phyloP scores from a whole-genome alignment of 225 moss, liverwort and hornwort species.

The Physcomitrium patens region DNA sequence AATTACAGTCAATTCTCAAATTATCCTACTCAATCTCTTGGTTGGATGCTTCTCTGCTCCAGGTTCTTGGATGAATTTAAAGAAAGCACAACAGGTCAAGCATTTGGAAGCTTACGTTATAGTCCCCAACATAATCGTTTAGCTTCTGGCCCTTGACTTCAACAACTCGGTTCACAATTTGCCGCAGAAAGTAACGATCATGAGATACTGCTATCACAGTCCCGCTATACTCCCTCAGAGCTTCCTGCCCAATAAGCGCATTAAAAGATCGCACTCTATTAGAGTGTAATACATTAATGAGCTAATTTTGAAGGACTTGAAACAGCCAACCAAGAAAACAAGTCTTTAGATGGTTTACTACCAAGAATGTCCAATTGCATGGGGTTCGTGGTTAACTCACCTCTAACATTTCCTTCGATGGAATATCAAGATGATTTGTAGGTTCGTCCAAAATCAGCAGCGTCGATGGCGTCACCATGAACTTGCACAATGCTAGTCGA shows the following conservation, averaged over 20 bases:
- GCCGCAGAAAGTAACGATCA: constrained; percentile 82
- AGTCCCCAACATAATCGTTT: constrained; percentile 71
- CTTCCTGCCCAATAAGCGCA: constrained; percentile 48
- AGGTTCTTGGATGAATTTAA: not conserved
- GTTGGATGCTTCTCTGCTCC: not conserved
- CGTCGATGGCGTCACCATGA: constrained; percentile 88
- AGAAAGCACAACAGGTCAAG: not conserved
- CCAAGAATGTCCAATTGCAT: constrained; percentile 14
- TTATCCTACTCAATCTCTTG: not conserved
- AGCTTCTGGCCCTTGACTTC: constrained; percentile 63
- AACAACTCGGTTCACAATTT: constrained; percentile 84
- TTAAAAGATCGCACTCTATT: not conserved
- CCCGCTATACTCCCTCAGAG: constrained; percentile 73
- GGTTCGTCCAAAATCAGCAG: constrained; percentile 80
- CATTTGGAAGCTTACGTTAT: constrained; percentile 40
- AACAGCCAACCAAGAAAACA: not conserved
- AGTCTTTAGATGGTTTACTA: not conserved
- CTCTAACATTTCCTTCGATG: constrained; percentile 89
- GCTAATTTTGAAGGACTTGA: not conserved
- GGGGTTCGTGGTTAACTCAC: constrained; percentile 18
- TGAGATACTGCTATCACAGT: constrained; percentile 80
- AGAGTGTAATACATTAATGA: not conserved
- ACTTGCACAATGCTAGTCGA: constrained; percentile 82
- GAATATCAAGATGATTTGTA: constrained; percentile 85
- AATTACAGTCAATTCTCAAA: not conserved